Conservation (phyloP, 495 filamentous ascomycete genomes). For the Penicillium lividum region DNA sequence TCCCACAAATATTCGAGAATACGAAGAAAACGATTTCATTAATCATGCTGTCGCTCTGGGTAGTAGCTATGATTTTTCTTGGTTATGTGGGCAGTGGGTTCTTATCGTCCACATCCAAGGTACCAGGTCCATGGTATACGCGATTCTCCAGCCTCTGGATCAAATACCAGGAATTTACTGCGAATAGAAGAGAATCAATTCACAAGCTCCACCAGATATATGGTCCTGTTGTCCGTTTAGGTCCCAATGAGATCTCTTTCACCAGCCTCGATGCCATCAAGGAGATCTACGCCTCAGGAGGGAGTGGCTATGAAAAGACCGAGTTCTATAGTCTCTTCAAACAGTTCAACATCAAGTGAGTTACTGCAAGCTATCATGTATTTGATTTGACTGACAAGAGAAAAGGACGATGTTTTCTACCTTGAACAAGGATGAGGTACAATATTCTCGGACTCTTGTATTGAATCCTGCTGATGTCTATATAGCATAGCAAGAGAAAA, state of each 20-base stretch:
- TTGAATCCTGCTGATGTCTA: constrained; percentile 15
- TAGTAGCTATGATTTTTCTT: constrained; percentile 13
- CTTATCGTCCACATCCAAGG: constrained; percentile 17
- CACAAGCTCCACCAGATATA: constrained; percentile 57
- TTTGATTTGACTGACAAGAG: constrained; percentile 6
- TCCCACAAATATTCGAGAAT: not conserved
- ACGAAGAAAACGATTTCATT: not conserved
- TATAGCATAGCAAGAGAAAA: constrained; percentile 59
- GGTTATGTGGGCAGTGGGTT: constrained; percentile 13
- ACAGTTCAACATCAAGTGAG: constrained; percentile 26
- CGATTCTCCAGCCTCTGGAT: constrained; percentile 52
- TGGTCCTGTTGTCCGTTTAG: constrained; percentile 57
- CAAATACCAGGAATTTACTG: constrained; percentile 59
- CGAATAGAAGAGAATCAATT: constrained; percentile 54
- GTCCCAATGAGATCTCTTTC: constrained; percentile 64
- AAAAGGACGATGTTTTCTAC: constrained; percentile 63
- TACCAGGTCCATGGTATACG: constrained; percentile 58
- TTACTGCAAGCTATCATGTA: not conserved
- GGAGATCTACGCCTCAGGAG: constrained; percentile 65
- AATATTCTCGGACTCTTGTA: not conserved
- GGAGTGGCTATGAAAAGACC: constrained; percentile 69
- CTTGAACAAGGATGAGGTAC: constrained; percentile 53
- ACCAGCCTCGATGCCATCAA: constrained; percentile 57
- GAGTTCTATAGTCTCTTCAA: constrained; percentile 66
- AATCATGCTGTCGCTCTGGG: constrained; percentile 31